Conservation (phyloP, 140 eudicot species). For the Oenanthe javanica region DNA sequence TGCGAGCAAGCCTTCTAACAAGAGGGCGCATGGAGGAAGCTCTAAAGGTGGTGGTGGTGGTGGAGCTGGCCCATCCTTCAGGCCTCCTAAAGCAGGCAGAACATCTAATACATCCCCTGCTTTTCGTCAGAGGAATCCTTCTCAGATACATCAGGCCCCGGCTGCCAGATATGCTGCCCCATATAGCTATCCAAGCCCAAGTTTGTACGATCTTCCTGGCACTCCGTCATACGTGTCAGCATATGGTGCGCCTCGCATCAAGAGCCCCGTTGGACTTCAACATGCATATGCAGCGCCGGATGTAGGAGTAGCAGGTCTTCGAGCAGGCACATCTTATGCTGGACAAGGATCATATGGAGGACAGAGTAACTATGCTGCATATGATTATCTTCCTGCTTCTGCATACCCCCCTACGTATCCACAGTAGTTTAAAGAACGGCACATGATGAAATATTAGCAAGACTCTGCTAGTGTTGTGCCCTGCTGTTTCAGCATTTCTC, state of each 20-base stretch:
- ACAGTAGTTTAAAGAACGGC: background rate
- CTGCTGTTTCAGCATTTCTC: background rate
- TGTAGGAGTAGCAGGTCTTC: conserved; percentile 13
- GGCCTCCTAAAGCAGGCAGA: conserved; percentile 29
- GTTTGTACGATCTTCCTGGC: conserved; percentile 14
- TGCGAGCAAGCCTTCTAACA: conserved; percentile 27
- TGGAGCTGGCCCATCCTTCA: conserved; percentile 19
- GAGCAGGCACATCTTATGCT: conserved; percentile 17
- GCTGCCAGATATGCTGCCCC: conserved; percentile 18
- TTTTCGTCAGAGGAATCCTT: conserved; percentile 20
- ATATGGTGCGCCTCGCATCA: conserved; percentile 18
- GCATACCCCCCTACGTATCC: conserved; percentile 18
- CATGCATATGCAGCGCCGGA: conserved; percentile 5
- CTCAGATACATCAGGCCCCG: conserved; percentile 14
- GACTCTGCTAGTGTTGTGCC: background rate
- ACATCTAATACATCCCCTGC: conserved; percentile 17
- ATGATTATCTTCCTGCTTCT: conserved; percentile 25
- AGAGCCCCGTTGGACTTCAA: conserved; percentile 19
- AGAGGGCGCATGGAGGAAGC: conserved; percentile 30
- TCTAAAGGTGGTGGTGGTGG: conserved; percentile 12
- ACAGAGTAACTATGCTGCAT: conserved; percentile 13
- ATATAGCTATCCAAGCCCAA: conserved; percentile 18
- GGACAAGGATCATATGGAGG: conserved; percentile 25
- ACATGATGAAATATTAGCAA: background rate
- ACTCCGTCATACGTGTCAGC: conserved; percentile 17